Percentiles rank a stretch among this genome's conserved stretches.
These are phyloP conservation scores for Mycena albidolilacea DNA, from an alignment of 768 basidiomycete genomes.

Conservation along the genomic window DNA sequence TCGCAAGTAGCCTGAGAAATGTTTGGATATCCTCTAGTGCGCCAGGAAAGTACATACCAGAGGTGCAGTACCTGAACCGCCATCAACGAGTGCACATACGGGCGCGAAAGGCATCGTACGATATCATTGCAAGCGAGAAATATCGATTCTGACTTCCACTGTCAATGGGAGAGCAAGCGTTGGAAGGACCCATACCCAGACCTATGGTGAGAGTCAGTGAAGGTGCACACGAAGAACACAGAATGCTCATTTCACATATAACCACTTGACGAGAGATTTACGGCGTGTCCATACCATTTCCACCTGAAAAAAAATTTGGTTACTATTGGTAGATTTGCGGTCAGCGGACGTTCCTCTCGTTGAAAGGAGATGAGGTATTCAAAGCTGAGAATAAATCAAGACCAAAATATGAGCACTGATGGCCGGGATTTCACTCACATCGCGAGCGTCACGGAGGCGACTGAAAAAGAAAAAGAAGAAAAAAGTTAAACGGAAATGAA, in stretches of 20 bases:
- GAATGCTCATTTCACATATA: neutral
- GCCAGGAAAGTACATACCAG: neutral
- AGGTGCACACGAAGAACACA: neutral
- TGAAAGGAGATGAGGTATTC: neutral
- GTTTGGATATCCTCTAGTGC: neutral
- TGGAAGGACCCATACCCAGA: neutral
- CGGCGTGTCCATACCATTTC: neutral
- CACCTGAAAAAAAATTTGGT: neutral
- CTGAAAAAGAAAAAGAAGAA: neutral
- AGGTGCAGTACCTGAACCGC: neutral
- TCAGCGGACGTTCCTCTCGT: neutral
- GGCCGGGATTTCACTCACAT: neutral
- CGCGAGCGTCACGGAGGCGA: neutral
- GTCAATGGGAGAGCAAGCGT: neutral
- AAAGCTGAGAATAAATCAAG: neutral
- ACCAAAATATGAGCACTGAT: neutral
- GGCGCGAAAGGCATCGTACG: neutral
- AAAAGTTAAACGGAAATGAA: too few relatives aligned
- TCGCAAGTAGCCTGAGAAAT: neutral
- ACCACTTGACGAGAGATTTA: conserved; percentile 5
- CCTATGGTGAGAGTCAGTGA: neutral
- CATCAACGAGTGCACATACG: neutral
- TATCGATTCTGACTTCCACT: neutral
- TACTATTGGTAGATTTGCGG: neutral
- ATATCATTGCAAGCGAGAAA: neutral